Percentiles rank a stretch among this genome's conserved stretches.
Conservation (phyloP, 1,139 yeast genomes). For the Scheffersomyces illinoinensis region DNA sequence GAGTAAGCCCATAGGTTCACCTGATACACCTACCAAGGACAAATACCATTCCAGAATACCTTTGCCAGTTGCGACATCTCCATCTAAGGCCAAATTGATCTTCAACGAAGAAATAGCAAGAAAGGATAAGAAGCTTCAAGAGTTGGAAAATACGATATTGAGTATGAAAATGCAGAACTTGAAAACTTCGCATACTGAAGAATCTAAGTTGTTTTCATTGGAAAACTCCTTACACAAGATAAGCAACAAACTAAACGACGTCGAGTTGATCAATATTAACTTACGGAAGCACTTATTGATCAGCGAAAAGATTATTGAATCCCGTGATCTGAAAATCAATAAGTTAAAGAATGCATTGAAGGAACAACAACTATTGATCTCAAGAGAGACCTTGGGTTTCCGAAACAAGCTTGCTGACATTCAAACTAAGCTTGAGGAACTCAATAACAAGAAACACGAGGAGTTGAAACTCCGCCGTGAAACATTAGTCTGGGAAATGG, state of each 20-base stretch:
- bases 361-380: conserved; percentile 52
- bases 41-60: conserved; percentile 7
- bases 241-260: conserved; percentile 40
- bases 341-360: conserved; percentile 53
- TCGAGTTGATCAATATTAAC: conserved; percentile 38
- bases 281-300: conserved; percentile 45
- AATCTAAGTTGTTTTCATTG: conserved; percentile 39
- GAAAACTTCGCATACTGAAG: conserved; percentile 45
- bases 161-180: conserved; percentile 37
- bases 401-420: conserved; percentile 50
- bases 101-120: conserved; percentile 28
- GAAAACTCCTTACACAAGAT: conserved; percentile 42
- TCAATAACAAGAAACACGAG: conserved; percentile 16
- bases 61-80: conserved; percentile 10
- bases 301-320: conserved; percentile 58
- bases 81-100: conserved; percentile 9
- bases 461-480: conserved; percentile 16
- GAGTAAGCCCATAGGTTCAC: conserved; percentile 5
- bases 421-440: conserved; percentile 36
- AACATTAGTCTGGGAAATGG: conserved; percentile 13
- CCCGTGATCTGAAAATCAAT: conserved; percentile 60
- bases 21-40: conserved; percentile 12
- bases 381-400: conserved; percentile 53
- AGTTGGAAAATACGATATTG: conserved; percentile 38
- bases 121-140: conserved; percentile 38